phyloP scores from a whole-genome alignment of 2,329 filamentous ascomycete genomes.

The Ophiosphaerella narmari region DNA sequence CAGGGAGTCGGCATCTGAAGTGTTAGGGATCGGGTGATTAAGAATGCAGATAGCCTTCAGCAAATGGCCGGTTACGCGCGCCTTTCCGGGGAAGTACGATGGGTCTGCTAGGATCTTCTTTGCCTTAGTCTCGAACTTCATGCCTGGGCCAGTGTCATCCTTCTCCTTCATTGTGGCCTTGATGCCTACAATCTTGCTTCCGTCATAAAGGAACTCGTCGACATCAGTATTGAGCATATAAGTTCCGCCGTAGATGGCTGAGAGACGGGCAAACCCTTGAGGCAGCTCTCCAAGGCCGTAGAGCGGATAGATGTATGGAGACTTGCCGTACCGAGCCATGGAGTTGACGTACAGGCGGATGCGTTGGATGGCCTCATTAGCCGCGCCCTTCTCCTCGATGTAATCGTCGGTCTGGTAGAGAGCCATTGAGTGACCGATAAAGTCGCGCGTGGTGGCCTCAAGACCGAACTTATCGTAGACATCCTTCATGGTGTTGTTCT shows the following conservation, averaged over 20 bases:
- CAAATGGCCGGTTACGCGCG: slow-evolving; percentile 83
- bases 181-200: slow-evolving; percentile 87
- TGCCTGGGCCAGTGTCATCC: slow-evolving; percentile 71
- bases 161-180: slow-evolving; percentile 94
- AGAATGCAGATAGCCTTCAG: slow-evolving; percentile 97
- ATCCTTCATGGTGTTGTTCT: slow-evolving; percentile 88
- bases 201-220: slow-evolving; percentile 86
- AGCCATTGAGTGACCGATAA: slow-evolving; percentile 98
- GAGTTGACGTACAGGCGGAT: slow-evolving; percentile 97
- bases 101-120: slow-evolving; percentile 96
- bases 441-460: slow-evolving; percentile 86
- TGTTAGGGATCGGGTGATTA: slow-evolving; percentile 91
- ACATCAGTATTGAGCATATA: slow-evolving; percentile 99
- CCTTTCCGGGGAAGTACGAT: slow-evolving; percentile 92
- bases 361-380: slow-evolving; percentile 84
- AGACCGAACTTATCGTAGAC: slow-evolving; percentile 98
- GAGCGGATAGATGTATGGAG: slow-evolving; percentile 98
- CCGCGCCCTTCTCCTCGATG: slow-evolving; percentile 71
- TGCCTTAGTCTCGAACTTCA: slow-evolving; percentile 95
- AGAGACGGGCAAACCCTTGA: slow-evolving; percentile 95
- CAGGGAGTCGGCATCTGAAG: slow-evolving; percentile 83
- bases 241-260: slow-evolving; percentile 96
- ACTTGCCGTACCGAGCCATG: slow-evolving; percentile 96
- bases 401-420: slow-evolving; percentile 91
- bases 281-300: slow-evolving; percentile 97